Evolutionary conservation across 176 grass and related monocot genomes (phyloP).

Genomic region (Eremochloa ophiuroides): DNA sequence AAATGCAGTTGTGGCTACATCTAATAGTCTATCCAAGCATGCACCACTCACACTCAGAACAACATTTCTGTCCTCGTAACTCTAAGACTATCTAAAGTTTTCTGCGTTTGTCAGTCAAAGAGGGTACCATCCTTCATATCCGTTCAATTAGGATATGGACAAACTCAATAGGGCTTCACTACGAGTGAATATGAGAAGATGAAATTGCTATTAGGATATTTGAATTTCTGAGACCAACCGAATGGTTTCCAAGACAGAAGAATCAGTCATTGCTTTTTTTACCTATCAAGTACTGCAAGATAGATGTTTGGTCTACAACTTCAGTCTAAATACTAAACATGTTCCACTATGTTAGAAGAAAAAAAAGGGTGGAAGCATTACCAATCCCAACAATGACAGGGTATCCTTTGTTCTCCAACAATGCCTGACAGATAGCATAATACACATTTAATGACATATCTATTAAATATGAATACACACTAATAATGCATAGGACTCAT

Average conservation of each 20-base stretch:
- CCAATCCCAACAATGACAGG: slow-evolving; percentile 98
- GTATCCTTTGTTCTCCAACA: slow-evolving; percentile 98
- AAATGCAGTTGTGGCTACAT: background rate
- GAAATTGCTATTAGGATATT: slow-evolving; percentile 1
- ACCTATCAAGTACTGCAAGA: background rate
- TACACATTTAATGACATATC: slow-evolving; percentile 15
- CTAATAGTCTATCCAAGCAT: background rate
- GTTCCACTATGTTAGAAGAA: background rate
- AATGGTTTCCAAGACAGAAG: background rate
- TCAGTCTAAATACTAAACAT: slow-evolving; percentile 2
- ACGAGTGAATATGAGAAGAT: background rate
- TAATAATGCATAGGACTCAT: background rate
- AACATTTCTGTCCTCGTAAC: slow-evolving; percentile 6
- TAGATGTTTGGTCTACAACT: background rate
- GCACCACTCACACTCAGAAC: background rate
- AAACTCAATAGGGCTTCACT: background rate
- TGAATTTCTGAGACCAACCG: background rate
- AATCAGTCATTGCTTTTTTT: no score
- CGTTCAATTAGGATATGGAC: background rate
- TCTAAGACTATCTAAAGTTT: background rate
- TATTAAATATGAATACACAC: background rate
- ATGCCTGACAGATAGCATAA: slow-evolving; percentile 59
- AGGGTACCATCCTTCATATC: background rate
- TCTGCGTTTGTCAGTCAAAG: background rate
- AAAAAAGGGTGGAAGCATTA: slow-evolving; percentile 27